Conservation (phyloP, 208 protist species). For the Wallacemonas collosoma region DNA sequence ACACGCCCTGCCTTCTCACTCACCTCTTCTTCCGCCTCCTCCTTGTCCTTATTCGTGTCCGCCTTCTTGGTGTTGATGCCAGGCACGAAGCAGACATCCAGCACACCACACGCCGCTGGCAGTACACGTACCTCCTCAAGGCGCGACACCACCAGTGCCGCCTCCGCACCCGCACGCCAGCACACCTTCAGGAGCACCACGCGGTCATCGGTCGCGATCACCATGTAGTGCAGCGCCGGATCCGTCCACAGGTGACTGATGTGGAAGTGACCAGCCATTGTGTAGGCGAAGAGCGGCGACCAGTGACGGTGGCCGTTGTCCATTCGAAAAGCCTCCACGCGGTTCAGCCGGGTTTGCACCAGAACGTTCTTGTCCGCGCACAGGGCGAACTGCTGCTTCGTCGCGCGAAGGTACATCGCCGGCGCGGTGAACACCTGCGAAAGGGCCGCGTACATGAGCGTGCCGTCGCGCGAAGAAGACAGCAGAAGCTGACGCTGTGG, state of each 20-base stretch:
- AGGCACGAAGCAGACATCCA: slow-evolving; percentile 59
- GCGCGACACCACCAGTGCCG: slow-evolving; percentile 37
- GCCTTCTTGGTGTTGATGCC: not conserved
- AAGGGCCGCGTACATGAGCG: slow-evolving; percentile 67
- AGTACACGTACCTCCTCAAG: slow-evolving; percentile 68
- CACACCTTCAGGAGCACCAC: slow-evolving; percentile 51
- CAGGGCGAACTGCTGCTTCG: slow-evolving; percentile 76
- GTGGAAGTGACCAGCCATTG: slow-evolving; percentile 68
- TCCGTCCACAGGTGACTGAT: slow-evolving; percentile 76
- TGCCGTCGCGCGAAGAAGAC: slow-evolving; percentile 80
- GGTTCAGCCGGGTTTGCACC: slow-evolving; percentile 66
- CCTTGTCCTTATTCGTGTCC: not conserved
- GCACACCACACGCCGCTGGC: slow-evolving; percentile 50
- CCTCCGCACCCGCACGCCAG: slow-evolving; percentile 50
- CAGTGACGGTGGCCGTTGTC: slow-evolving; percentile 50
- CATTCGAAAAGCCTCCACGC: slow-evolving; percentile 76
- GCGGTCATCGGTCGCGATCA: slow-evolving; percentile 84
- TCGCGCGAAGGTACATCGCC: slow-evolving; percentile 71
- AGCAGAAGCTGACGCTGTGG: slow-evolving; percentile 64
- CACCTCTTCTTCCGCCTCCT: slow-evolving; percentile 7
- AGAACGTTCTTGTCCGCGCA: slow-evolving; percentile 54
- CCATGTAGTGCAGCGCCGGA: slow-evolving; percentile 52
- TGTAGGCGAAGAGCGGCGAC: slow-evolving; percentile 73
- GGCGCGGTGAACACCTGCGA: slow-evolving; percentile 64
- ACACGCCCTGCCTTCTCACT: not conserved